phyloP scores from a whole-genome alignment of 2,329 filamentous ascomycete genomes.

The Fulvia fulva region DNA sequence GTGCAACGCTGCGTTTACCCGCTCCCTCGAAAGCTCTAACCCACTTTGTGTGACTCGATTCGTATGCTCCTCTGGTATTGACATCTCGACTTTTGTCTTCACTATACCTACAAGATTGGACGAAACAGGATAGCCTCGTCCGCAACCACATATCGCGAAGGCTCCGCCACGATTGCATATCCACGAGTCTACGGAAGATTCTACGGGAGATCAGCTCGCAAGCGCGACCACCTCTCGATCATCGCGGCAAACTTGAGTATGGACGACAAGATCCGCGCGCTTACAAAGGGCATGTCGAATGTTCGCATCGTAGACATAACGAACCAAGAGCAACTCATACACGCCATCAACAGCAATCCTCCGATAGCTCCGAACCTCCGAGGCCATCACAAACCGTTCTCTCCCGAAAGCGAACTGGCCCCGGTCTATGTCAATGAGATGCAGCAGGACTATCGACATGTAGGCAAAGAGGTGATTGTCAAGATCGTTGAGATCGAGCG shows the following conservation, averaged over 20 bases:
- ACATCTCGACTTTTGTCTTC: neutral
- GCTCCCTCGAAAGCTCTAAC: neutral
- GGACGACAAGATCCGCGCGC: neutral
- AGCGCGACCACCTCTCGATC: neutral
- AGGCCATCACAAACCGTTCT: constrained; percentile 4
- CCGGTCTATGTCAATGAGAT: neutral
- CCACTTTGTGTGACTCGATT: neutral
- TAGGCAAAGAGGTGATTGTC: neutral
- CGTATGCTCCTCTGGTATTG: neutral
- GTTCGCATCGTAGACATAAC: neutral
- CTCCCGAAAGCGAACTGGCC: neutral
- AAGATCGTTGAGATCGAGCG: neutral
- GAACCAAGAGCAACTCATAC: neutral
- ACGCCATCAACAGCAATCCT: neutral
- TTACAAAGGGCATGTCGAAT: neutral
- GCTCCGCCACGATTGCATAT: neutral
- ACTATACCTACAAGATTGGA: neutral
- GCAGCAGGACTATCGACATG: neutral
- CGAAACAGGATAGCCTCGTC: no score
- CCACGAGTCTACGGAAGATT: neutral
- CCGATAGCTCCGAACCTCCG: neutral
- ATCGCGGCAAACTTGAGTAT: no score
- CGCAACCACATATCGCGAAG: no score
- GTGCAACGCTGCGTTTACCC: neutral
- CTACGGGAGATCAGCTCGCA: no score